These are phyloP conservation scores for Thielaviopsis punctulata DNA, from an alignment of 2,329 filamentous ascomycete species.

Conservation along the genomic window DNA sequence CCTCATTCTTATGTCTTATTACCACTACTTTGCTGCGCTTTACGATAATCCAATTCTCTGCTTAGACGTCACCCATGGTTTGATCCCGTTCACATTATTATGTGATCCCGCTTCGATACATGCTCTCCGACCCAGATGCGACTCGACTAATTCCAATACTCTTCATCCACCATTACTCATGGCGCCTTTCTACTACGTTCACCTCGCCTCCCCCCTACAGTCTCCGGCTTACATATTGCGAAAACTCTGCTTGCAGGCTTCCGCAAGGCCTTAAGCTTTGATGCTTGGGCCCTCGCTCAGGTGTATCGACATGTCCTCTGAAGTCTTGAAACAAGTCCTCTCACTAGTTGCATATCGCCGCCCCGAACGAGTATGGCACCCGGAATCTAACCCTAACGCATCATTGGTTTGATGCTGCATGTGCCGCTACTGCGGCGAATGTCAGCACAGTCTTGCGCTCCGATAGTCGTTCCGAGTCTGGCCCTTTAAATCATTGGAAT, in stretches of 20 bases:
- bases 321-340: slow-evolving; percentile 22
- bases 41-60: not conserved
- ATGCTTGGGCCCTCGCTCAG: slow-evolving; percentile 17
- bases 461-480: slow-evolving; percentile 34
- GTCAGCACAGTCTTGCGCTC: slow-evolving; percentile 44
- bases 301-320: slow-evolving; percentile 26
- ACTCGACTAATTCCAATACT: slow-evolving; percentile 1
- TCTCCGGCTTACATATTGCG: slow-evolving; percentile 33
- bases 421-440: not conserved
- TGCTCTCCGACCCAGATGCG: not conserved
- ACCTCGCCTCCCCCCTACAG: slow-evolving; percentile 66
- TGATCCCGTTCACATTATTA: not conserved
- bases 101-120: not conserved
- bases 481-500: slow-evolving; percentile 38
- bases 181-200: slow-evolving; percentile 26
- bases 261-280: slow-evolving; percentile 1
- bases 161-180: not conserved
- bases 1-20: not conserved
- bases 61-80: not conserved
- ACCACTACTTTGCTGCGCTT: not conserved
- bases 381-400: slow-evolving; percentile 91
- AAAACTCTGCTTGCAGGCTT: not conserved
- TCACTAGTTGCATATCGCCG: slow-evolving; percentile 22
- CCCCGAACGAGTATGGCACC: slow-evolving; percentile 43
- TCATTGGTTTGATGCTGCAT: slow-evolving; percentile 37